phyloP scores from a whole-genome alignment of 345 rosid genomes.

The Pugionium cornutum region DNA sequence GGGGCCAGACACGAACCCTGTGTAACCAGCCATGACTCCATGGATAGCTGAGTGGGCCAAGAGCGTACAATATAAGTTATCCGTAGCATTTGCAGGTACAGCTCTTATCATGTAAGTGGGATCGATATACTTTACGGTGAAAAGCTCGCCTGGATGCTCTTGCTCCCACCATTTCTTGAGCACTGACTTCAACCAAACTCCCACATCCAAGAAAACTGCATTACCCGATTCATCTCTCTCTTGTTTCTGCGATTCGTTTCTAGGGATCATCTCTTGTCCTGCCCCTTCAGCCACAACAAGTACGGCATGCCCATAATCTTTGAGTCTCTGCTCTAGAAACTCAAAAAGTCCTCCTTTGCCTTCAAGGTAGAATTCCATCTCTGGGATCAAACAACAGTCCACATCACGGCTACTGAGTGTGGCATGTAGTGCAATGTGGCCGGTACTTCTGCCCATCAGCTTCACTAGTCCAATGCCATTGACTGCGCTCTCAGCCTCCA shows the following conservation, averaged over 20 bases:
- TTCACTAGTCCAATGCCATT: slow-evolving; percentile 87
- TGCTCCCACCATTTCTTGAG: slow-evolving; percentile 72
- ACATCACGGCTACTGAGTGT: slow-evolving; percentile 93
- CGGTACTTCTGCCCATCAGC: slow-evolving; percentile 92
- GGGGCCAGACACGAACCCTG: slow-evolving; percentile 86
- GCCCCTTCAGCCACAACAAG: slow-evolving; percentile 91
- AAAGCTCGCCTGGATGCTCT: slow-evolving; percentile 64
- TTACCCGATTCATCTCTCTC: slow-evolving; percentile 91
- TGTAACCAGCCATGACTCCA: slow-evolving; percentile 87
- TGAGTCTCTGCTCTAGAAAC: slow-evolving; percentile 55
- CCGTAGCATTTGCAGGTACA: slow-evolving; percentile 79
- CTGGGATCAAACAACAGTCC: slow-evolving; percentile 90
- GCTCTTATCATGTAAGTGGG: slow-evolving; percentile 96
- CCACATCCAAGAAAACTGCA: slow-evolving; percentile 72
- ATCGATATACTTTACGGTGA: slow-evolving; percentile 83
- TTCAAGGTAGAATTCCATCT: slow-evolving; percentile 65
- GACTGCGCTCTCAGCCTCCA: slow-evolving; percentile 93
- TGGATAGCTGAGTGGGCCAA: slow-evolving; percentile 88
- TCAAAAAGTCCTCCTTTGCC: slow-evolving; percentile 76
- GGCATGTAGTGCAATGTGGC: slow-evolving; percentile 85
- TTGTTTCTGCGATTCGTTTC: slow-evolving; percentile 60
- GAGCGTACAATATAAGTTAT: slow-evolving; percentile 79
- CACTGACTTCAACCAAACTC: slow-evolving; percentile 74
- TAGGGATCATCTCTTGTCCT: slow-evolving; percentile 80
- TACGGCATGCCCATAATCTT: slow-evolving; percentile 73